These are phyloP conservation scores for Phlebiopsis gigantea DNA, from an alignment of 768 basidiomycete species.

Conservation along the genomic window DNA sequence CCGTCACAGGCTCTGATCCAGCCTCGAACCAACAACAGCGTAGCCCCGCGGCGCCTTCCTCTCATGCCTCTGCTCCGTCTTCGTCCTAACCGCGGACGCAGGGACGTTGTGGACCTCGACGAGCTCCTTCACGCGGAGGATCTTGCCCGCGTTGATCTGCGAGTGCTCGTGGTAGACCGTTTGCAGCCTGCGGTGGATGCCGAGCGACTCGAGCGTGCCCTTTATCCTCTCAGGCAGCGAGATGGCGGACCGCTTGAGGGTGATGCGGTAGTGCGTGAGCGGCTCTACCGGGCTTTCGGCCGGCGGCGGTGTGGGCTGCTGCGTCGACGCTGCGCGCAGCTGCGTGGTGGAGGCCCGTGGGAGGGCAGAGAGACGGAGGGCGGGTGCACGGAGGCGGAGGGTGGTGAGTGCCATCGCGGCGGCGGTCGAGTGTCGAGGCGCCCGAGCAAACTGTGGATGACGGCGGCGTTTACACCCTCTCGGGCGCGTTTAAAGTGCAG, in stretches of 20 bases:
- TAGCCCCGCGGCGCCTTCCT: slow-evolving; percentile 68
- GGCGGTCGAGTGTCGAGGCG: not conserved
- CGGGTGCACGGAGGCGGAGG: not conserved
- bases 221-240: slow-evolving; percentile 68
- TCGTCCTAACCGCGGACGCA: slow-evolving; percentile 57
- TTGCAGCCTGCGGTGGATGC: slow-evolving; percentile 77
- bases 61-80: slow-evolving; percentile 60
- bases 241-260: slow-evolving; percentile 82
- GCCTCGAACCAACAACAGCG: slow-evolving; percentile 38
- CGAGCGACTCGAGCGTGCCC: slow-evolving; percentile 76
- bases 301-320: not conserved
- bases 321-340: not conserved
- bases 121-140: slow-evolving; percentile 84
- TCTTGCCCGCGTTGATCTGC: slow-evolving; percentile 77
- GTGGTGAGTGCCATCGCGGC: slow-evolving; percentile 5
- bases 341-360: not conserved
- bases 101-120: slow-evolving; percentile 86
- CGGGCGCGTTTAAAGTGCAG: too few species aligned
- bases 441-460: not conserved
- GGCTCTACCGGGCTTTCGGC: not conserved
- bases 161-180: slow-evolving; percentile 78
- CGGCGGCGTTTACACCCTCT: not conserved
- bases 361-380: not conserved
- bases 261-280: slow-evolving; percentile 84
- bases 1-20: slow-evolving; percentile 10